Evolutionary conservation across 179 eudicot species (phyloP).

Genomic region (Beta corolliflora): DNA sequence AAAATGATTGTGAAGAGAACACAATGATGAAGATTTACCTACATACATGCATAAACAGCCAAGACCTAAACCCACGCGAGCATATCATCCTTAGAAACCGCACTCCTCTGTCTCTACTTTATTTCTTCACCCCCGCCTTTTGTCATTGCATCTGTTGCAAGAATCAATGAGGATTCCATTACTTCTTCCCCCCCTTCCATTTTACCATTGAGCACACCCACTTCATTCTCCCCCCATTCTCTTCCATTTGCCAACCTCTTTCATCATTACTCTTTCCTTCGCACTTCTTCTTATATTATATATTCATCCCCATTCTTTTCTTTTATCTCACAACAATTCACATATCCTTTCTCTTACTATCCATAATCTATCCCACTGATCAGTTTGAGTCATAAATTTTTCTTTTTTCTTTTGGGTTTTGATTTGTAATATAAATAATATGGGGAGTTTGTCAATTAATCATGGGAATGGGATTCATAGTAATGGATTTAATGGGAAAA

Average conservation of each 20-base stretch:
- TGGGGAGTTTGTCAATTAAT: conserved; percentile 59
- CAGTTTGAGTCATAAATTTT: no score
- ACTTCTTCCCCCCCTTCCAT: neutral
- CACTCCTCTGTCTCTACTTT: conserved; percentile 35
- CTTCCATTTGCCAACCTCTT: conserved; percentile 15
- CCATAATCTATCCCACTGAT: no score
- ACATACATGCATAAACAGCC: conserved; percentile 2
- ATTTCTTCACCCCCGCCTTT: neutral
- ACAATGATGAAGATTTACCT: neutral
- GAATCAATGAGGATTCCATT: conserved; percentile 46
- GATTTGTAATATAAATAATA: neutral
- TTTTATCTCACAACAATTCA: neutral
- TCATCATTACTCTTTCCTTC: conserved; percentile 33
- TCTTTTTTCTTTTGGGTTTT: neutral
- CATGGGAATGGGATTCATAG: conserved; percentile 16
- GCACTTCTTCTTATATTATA: conserved; percentile 23
- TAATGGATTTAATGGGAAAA: conserved; percentile 43
- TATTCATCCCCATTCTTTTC: conserved; percentile 21
- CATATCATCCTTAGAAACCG: conserved; percentile 56
- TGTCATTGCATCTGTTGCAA: conserved; percentile 16
- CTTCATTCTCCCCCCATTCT: neutral
- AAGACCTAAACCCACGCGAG: conserved; percentile 44
- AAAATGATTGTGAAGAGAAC: neutral
- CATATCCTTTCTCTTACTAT: no score
- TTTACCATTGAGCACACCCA: conserved; percentile 22